Evolutionary conservation across 2,329 filamentous ascomycete genomes (phyloP).

Genomic region (Clathrospora elynae): DNA sequence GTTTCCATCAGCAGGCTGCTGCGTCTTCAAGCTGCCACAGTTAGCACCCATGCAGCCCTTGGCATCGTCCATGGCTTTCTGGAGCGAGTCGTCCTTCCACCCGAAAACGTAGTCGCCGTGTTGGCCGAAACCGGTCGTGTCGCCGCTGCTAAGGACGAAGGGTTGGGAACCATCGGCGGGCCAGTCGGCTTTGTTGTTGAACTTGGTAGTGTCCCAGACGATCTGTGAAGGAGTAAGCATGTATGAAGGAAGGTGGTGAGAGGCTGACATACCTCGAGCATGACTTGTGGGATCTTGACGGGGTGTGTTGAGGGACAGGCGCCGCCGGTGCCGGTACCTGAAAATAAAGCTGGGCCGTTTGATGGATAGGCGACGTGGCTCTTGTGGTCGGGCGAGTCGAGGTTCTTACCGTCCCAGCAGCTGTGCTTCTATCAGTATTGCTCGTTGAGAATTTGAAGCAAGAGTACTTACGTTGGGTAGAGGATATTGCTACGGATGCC

Average conservation of each 20-base stretch:
- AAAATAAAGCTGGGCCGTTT: conserved; percentile 32
- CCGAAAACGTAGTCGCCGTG: conserved; percentile 41
- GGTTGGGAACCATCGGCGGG: conserved; percentile 36
- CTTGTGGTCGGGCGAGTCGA: conserved; percentile 57
- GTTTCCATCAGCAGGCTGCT: conserved; percentile 27
- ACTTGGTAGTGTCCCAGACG: conserved; percentile 52
- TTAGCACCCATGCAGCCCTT: conserved; percentile 37
- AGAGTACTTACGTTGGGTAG: conserved; percentile 36
- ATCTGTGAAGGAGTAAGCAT: conserved; percentile 15
- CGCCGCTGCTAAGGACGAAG: conserved; percentile 34
- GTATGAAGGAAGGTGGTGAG: rapidly evolving
- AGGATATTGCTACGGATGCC: conserved; percentile 40
- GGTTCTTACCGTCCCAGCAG: conserved; percentile 56
- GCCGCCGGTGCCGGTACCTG: conserved; percentile 36
- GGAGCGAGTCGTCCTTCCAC: conserved; percentile 38
- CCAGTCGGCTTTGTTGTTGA: conserved; percentile 44
- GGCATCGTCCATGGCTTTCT: conserved; percentile 40
- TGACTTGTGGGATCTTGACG: conserved; percentile 54
- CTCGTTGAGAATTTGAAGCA: too few relatives aligned
- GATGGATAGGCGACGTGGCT: conserved; percentile 55
- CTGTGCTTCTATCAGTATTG: conserved; percentile 51
- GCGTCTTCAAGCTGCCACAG: conserved; percentile 34
- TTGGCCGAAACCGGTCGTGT: conserved; percentile 31
- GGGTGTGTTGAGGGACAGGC: conserved; percentile 52
- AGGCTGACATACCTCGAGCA: conserved; percentile 45